Evolutionary conservation across 2,329 filamentous ascomycete genomes (phyloP), one percentile per base, ranked within the genome.

Genomic region (Monilinia fructigena): DNA sequence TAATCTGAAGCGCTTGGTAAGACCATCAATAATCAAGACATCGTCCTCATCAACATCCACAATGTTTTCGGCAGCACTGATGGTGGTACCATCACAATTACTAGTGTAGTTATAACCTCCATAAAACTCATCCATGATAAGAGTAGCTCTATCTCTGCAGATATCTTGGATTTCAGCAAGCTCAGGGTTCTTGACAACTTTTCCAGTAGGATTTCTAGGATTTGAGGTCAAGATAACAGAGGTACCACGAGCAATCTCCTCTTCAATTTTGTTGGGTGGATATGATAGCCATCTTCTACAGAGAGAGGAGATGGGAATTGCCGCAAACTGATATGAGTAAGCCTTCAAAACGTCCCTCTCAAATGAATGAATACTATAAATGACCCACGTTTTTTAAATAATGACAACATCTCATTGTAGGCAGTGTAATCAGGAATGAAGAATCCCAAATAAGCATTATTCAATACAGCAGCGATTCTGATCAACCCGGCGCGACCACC

Each of bases 51-150:
- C 87, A 20, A 97, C 93, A 73, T 97, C 93, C 66, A 92, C 85
- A 59, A 98, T 86, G 77, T 98, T 97, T 75, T 92, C 89, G 6
- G 94, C 94, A 11, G 93, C 90, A 60, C 89, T 93, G 77, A 97
- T 92, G 54, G 94, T 96, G 40, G 85, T 87, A 50, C 94, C 94
- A 75, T 97, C 93, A 77, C 94, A 98, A 80, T 93, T 84, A 72
- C 87, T 91, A 47, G 92, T 96, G 81, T 98, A 98, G 80, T 97
- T 97, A 83, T 97, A 98, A 28, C 93, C 92, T 14, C 89, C 88
- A 81, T 98, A 98, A 83, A 98, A 98, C 79, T 98, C 94, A 76
- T 98, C 94, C 80, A 93, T 92, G 77, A 98, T 93, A 66, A 98
- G 82, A 0, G 94, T 98, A 3, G 93, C 93, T 65, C 93, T 88